A percentile compares a stretch with the other conserved stretches of the same genome.
phyloP scores from a whole-genome alignment of 2,329 filamentous ascomycete species.

The Trichoderma harzianum region DNA sequence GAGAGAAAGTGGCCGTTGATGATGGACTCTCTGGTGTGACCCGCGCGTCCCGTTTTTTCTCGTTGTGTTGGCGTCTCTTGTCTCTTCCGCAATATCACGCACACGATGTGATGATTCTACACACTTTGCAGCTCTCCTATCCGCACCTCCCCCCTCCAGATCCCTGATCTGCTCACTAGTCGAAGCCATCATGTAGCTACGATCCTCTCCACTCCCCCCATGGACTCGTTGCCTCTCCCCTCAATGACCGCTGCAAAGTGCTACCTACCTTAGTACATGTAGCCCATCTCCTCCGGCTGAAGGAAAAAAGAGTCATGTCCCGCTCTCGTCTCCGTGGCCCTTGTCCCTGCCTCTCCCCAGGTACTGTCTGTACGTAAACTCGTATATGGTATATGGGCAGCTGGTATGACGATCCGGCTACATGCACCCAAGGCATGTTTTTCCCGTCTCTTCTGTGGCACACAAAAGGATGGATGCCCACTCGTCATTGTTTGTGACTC shows the following conservation, averaged over 20 bases:
- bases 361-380: background rate
- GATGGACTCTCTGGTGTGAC: constrained; percentile 15
- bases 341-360: background rate
- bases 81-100: constrained; percentile 5
- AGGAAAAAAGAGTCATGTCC: background rate
- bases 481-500: background rate
- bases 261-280: no score
- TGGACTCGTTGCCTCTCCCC: background rate
- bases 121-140: background rate
- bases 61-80: constrained; percentile 1
- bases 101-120: background rate
- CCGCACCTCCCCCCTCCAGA: background rate
- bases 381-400: background rate
- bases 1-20: constrained; percentile 7
- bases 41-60: constrained; percentile 17
- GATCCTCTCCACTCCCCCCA: constrained; percentile 10
- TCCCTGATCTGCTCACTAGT: constrained; percentile 4
- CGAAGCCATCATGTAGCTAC: background rate
- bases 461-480: background rate
- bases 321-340: background rate
- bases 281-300: background rate
- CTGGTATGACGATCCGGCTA: constrained; percentile 7
- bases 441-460: background rate
- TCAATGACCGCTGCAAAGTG: background rate
- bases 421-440: constrained; percentile 5